Evolutionary conservation across 2,329 filamentous ascomycete genomes (phyloP).

Genomic region (Pseudonectria foliicola): DNA sequence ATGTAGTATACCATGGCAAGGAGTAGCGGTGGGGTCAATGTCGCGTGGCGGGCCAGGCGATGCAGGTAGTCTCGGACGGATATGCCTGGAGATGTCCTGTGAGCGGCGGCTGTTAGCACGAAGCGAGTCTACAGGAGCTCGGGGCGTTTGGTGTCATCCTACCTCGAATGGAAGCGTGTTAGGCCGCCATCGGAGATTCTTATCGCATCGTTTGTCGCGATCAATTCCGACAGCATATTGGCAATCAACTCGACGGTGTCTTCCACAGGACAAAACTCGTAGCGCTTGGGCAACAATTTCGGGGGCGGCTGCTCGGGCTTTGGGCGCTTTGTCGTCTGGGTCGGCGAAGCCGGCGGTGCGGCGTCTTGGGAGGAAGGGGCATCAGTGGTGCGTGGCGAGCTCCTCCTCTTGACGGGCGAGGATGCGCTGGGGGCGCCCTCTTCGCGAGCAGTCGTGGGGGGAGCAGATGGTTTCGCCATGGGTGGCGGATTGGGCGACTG

Average conservation of each 20-base stretch:
- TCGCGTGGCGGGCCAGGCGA: slow-evolving; percentile 87
- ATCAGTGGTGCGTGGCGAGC: slow-evolving; percentile 23
- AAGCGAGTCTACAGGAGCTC: slow-evolving; percentile 6
- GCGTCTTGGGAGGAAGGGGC: slow-evolving; percentile 26
- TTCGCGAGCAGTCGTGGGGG: not conserved
- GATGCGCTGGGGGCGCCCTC: slow-evolving; percentile 3
- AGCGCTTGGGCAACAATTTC: slow-evolving; percentile 61
- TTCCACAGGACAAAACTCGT: slow-evolving; percentile 74
- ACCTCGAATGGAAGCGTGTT: slow-evolving; percentile 93
- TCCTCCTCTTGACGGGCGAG: slow-evolving; percentile 29
- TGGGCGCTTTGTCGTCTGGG: slow-evolving; percentile 42
- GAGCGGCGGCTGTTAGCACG: slow-evolving; percentile 16
- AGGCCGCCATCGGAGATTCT: slow-evolving; percentile 66
- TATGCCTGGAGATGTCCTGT: slow-evolving; percentile 70
- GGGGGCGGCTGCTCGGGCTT: slow-evolving; percentile 43
- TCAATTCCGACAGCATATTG: slow-evolving; percentile 92
- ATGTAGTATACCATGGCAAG: slow-evolving; percentile 99
- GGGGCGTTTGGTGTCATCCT: slow-evolving; percentile 22
- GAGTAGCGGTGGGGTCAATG: slow-evolving; percentile 85
- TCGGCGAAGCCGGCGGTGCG: slow-evolving; percentile 19
- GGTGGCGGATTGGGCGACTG: not conserved
- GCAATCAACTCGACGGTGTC: slow-evolving; percentile 87
- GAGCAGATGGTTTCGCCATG: slow-evolving; percentile 6
- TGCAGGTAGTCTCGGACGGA: slow-evolving; percentile 92
- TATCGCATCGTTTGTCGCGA: slow-evolving; percentile 88